Evolutionary conservation across 2,329 filamentous ascomycete genomes (phyloP).

Genomic region (Remersonia thermophila): DNA sequence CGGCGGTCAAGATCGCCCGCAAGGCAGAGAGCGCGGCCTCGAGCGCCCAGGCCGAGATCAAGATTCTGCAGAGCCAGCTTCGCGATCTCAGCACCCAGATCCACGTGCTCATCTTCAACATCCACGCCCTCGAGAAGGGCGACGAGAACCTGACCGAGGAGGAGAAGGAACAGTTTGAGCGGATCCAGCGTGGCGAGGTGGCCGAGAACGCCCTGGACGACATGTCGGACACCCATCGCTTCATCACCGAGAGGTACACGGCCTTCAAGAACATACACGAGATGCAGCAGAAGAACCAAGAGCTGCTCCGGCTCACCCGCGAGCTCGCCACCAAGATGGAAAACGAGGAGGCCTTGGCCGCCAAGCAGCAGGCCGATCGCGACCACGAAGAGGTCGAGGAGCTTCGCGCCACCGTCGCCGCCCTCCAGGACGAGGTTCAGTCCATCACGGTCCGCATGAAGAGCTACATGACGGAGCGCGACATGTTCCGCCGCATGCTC

Average conservation of each 20-base stretch:
- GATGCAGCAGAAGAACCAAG: conserved; percentile 77
- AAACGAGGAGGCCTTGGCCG: conserved; percentile 67
- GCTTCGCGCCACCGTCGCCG: conserved; percentile 21
- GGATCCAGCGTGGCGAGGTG: conserved; percentile 64
- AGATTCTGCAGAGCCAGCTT: conserved; percentile 73
- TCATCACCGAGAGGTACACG: conserved; percentile 83
- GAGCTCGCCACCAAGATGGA: conserved; percentile 83
- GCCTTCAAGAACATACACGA: conserved; percentile 78
- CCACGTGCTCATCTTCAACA: conserved; percentile 79
- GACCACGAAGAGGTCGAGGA: conserved; percentile 61
- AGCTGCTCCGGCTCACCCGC: conserved; percentile 69
- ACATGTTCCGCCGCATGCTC: conserved; percentile 93
- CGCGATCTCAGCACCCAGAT: conserved; percentile 83
- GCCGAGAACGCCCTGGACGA: conserved; percentile 58
- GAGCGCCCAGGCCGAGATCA: conserved; percentile 52
- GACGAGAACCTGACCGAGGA: conserved; percentile 56
- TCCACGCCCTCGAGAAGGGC: conserved; percentile 71
- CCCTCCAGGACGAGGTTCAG: conserved; percentile 68
- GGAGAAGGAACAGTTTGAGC: conserved; percentile 64
- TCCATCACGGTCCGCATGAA: conserved; percentile 74
- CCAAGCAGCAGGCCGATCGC: conserved; percentile 48
- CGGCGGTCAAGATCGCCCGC: conserved; percentile 63
- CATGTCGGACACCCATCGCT: conserved; percentile 71
- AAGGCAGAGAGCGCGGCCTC: conserved; percentile 65
- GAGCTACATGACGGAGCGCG: conserved; percentile 88